A percentile compares a stretch with the other conserved stretches of the same genome.
phyloP scores from a whole-genome alignment of 306 rosid genomes.

The Rubus idaeus region DNA sequence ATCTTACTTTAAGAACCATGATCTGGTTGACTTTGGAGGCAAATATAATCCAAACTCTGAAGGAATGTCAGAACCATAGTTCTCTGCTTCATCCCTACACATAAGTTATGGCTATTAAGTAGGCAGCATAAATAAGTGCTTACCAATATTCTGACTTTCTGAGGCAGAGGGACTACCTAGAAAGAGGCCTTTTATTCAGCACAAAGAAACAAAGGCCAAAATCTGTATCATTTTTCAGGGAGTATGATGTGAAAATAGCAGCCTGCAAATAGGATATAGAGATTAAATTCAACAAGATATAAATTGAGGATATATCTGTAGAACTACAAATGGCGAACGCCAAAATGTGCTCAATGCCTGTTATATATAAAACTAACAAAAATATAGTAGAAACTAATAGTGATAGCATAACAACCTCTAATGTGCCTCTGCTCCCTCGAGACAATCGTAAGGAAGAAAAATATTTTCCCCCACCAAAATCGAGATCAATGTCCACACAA shows the following conservation, averaged over 20 bases:
- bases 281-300: constrained; percentile 23
- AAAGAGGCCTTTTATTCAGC: constrained; percentile 55
- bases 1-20: constrained; percentile 91
- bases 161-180: constrained; percentile 51
- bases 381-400: neutral
- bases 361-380: neutral
- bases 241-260: constrained; percentile 75
- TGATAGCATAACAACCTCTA: constrained; percentile 61
- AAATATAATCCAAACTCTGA: constrained; percentile 68
- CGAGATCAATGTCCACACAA: constrained; percentile 70
- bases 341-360: neutral
- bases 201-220: constrained; percentile 61
- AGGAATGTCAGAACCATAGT: constrained; percentile 43
- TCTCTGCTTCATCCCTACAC: constrained; percentile 62
- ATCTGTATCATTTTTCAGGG: constrained; percentile 73
- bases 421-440: constrained; percentile 73
- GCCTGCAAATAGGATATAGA: constrained; percentile 54
- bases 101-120: constrained; percentile 27
- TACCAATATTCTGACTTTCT: constrained; percentile 14
- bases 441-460: constrained; percentile 75
- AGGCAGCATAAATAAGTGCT: constrained; percentile 22
- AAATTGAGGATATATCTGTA: constrained; percentile 5
- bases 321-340: neutral
- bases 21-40: constrained; percentile 64
- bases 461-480: constrained; percentile 67